Base-by-base conservation (phyloP, 495 filamentous ascomycete species). In the Lichina pygmaea region DNA sequence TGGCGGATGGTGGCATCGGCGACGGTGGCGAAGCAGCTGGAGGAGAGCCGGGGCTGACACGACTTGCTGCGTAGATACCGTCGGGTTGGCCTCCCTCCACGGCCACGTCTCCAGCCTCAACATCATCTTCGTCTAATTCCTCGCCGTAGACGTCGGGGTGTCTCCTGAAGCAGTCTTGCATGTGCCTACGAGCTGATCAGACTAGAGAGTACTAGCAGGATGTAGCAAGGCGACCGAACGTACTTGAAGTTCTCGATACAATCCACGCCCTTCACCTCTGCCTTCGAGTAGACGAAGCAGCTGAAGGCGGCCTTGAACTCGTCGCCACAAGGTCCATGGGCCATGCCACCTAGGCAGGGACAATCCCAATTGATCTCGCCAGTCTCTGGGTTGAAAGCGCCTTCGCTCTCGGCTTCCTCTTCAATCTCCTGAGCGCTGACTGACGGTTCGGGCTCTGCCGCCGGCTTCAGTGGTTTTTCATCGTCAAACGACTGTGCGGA, bases 281-380 rank as follows among this genome's bases (percentile, higher is more conserved):
- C 85, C 24, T 72, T 73, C 6, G 81, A 89, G 64, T 76, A 92
- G 7, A 97, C 81, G 57, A 97, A 97, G 66, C 89, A 97, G 72
- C 82, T 91, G 54, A 97, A 97, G 0, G 89, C 89, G 6, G 72
- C 75, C 62, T 73, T 79, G 68, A 97, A 97, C 54, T 94, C 71
- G 60, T 86, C 82, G 33, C 91, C 89, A 58, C 86, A 97, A 34
- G 91, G 91, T 0, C 89, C 89, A 60, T 93, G 67, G 8, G 89
- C 89, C 89, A 97, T 97, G 31, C 89, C 89, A 43, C 89, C 89
- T 24, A 97, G 65, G 57, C 89, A 97, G 15, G 91, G 89, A 61
- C 89, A 97, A 57, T 94, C 89, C 91, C 91, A 97, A 67, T 97
- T 95, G 62, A 97, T 97, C 70, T 95, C 89, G 51, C 89, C 89